Evolutionary conservation across 169 alveolate genomes (phyloP).

Genomic region (Condylostoma magnum): DNA sequence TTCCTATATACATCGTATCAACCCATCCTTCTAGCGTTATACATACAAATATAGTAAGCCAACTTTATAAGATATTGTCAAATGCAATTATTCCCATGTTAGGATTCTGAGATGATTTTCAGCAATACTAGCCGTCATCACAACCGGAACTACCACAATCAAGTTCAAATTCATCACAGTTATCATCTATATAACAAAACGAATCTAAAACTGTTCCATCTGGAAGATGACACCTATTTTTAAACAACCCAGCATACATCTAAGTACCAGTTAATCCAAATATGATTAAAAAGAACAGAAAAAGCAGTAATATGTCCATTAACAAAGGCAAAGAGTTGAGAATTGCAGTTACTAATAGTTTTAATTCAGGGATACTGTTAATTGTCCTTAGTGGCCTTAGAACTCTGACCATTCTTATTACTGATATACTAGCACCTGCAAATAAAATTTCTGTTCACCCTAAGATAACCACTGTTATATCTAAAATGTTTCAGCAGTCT

Average conservation of each 20-base stretch:
- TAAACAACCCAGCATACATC: constrained; percentile 46
- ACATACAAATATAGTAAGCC: constrained; percentile 42
- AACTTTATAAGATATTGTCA: constrained; percentile 36
- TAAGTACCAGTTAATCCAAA: constrained; percentile 70
- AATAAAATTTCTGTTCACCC: constrained; percentile 27
- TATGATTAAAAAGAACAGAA: constrained; percentile 38
- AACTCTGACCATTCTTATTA: constrained; percentile 57
- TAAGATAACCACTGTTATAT: constrained; percentile 62
- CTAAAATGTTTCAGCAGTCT: constrained; percentile 75
- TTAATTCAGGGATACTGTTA: constrained; percentile 60
- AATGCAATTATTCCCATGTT: constrained; percentile 38
- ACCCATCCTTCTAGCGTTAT: constrained; percentile 70
- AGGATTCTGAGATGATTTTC: constrained; percentile 30
- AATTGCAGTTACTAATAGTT: constrained; percentile 45
- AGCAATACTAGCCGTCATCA: constrained; percentile 11
- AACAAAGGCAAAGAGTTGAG: constrained; percentile 54
- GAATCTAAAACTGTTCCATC: not conserved
- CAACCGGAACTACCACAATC: constrained; percentile 17
- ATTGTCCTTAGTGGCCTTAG: constrained; percentile 73
- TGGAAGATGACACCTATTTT: not conserved
- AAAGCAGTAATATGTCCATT: constrained; percentile 50
- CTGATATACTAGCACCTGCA: constrained; percentile 25
- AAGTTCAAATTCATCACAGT: constrained; percentile 10
- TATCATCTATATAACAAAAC: not conserved
- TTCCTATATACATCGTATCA: constrained; percentile 44